Conservation (phyloP, 768 basidiomycete genomes). For the Galerina marginata region DNA sequence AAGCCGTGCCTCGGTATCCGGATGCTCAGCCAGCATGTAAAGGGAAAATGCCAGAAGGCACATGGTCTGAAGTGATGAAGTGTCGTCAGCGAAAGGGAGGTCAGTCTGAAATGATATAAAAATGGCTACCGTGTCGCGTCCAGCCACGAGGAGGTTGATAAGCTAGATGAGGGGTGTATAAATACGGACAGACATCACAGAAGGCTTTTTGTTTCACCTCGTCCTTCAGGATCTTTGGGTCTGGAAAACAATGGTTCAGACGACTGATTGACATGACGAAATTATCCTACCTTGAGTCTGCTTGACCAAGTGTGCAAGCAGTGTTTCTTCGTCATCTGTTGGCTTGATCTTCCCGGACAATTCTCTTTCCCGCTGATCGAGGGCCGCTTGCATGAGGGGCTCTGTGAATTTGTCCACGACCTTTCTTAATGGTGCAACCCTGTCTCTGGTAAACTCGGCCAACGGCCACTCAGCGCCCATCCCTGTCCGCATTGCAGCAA, state of each 20-base stretch:
- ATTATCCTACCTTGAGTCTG: constrained; percentile 47
- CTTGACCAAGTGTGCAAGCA: constrained; percentile 52
- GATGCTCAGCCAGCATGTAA: constrained; percentile 49
- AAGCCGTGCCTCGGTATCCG: constrained; percentile 39
- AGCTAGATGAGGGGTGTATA: constrained; percentile 31
- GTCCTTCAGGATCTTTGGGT: constrained; percentile 20
- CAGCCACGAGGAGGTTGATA: constrained; percentile 54
- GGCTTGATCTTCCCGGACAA: constrained; percentile 1
- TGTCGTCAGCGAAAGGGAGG: not conserved
- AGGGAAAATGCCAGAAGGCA: constrained; percentile 44
- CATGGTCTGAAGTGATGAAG: constrained; percentile 36
- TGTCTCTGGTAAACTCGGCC: constrained; percentile 56
- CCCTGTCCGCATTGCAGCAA: constrained; percentile 41
- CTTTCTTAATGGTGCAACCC: constrained; percentile 43
- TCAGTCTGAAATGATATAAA: too few species aligned
- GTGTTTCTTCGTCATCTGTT: constrained; percentile 38
- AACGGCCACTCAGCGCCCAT: constrained; percentile 41
- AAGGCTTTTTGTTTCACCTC: constrained; percentile 11
- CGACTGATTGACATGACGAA: not conserved
- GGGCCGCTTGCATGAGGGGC: constrained; percentile 51
- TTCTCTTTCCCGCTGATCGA: constrained; percentile 25
- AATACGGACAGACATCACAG: not conserved
- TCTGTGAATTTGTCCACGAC: constrained; percentile 54
- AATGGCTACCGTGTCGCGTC: constrained; percentile 51
- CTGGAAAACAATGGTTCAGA: constrained; percentile 1